A percentile compares a stretch with the other conserved stretches of the same genome.
Conservation (phyloP, 75 land plant species). For the Selaginella tamariscina region DNA sequence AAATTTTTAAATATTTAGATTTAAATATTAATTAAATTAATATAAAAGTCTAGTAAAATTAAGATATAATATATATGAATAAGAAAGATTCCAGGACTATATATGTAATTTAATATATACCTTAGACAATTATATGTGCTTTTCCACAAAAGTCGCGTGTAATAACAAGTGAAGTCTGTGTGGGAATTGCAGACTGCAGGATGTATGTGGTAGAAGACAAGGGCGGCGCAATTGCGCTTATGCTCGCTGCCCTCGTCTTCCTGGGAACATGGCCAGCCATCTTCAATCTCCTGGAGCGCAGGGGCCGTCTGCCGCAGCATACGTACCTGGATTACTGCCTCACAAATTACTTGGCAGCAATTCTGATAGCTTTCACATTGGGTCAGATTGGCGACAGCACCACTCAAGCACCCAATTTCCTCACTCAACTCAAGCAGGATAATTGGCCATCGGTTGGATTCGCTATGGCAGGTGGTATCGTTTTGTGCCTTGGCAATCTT, state of each 20-base stretch:
- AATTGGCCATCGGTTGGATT: constrained; percentile 81
- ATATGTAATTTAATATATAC: no score
- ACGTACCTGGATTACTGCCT: constrained; percentile 90
- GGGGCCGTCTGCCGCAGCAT: constrained; percentile 91
- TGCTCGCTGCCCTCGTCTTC: constrained; percentile 75
- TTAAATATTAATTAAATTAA: no score
- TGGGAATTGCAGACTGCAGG: no score
- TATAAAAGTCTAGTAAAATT: no score
- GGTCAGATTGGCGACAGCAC: constrained; percentile 70
- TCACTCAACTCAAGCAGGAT: constrained; percentile 75
- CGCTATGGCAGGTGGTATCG: constrained; percentile 86
- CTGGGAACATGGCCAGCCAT: constrained; percentile 99
- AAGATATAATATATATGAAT: no score
- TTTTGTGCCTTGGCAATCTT: constrained; percentile 82
- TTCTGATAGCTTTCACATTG: constrained; percentile 78
- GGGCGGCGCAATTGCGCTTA: constrained; percentile 91
- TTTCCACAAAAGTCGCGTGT: no score
- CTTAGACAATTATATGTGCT: no score
- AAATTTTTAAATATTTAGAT: no score
- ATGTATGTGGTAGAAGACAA: constrained; percentile 84
- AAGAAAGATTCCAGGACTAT: no score
- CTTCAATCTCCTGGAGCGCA: constrained; percentile 65
- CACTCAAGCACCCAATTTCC: constrained; percentile 53
- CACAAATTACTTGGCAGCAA: constrained; percentile 85
- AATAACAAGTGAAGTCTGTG: no score